A percentile compares a stretch with the other conserved stretches of the same genome.
Evolutionary conservation across 2,329 filamentous ascomycete species (phyloP).

Genomic region (Ascochyta rabiei): DNA sequence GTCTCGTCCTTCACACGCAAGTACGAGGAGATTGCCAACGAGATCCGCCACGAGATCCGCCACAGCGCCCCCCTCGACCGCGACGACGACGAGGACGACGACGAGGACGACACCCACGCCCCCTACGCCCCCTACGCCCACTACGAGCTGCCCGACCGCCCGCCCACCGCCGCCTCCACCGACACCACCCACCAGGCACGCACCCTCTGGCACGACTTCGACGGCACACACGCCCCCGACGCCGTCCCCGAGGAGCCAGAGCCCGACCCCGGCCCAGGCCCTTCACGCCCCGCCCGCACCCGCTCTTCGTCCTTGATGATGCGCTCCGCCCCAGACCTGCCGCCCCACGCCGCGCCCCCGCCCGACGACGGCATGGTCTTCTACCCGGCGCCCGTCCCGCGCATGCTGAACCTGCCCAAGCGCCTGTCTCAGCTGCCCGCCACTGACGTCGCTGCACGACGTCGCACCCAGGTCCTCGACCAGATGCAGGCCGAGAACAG

Average conservation of each 20-base stretch:
- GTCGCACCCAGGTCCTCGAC: slow-evolving; percentile 75
- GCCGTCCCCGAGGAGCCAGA: slow-evolving; percentile 42
- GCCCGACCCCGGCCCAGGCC: slow-evolving; percentile 7
- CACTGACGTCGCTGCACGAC: slow-evolving; percentile 67
- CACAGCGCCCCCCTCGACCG: slow-evolving; percentile 22
- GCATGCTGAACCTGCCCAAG: slow-evolving; percentile 90
- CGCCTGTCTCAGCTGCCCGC: slow-evolving; percentile 79
- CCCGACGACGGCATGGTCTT: slow-evolving; percentile 85
- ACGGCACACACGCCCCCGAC: slow-evolving; percentile 76
- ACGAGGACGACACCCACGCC: slow-evolving; percentile 10
- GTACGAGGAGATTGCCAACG: slow-evolving; percentile 46
- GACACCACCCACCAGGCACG: slow-evolving; percentile 70
- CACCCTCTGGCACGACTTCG: slow-evolving; percentile 77
- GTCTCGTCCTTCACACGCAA: slow-evolving; percentile 46
- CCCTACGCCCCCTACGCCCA: slow-evolving; percentile 5
- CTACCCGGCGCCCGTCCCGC: slow-evolving; percentile 93
- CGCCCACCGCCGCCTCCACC: slow-evolving; percentile 60
- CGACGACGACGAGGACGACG: neutral
- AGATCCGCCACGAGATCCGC: slow-evolving; percentile 40
- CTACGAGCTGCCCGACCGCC: slow-evolving; percentile 51
- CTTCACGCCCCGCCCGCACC: slow-evolving; percentile 29
- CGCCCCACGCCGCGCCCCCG: slow-evolving; percentile 50
- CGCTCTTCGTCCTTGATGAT: slow-evolving; percentile 51
- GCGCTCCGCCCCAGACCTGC: slow-evolving; percentile 46
- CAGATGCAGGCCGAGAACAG: slow-evolving; percentile 63